Evolutionary conservation across 2,329 filamentous ascomycete species (phyloP).

Genomic region (Lithohypha guttulata): DNA sequence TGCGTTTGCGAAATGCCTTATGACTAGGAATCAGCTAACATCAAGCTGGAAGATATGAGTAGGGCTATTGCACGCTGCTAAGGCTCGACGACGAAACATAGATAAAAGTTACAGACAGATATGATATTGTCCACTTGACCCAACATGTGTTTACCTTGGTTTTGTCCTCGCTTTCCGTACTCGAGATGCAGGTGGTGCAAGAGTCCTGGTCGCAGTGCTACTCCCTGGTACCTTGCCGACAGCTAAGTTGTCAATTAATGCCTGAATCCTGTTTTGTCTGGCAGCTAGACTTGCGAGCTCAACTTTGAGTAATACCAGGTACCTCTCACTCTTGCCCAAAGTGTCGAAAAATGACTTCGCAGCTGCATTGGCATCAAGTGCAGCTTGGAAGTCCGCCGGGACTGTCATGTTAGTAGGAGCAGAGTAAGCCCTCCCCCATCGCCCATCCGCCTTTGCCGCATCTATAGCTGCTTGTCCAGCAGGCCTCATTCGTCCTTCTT

Average conservation of each 20-base stretch:
- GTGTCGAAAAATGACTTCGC: conserved; percentile 34
- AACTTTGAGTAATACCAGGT: conserved; percentile 37
- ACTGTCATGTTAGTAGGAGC: conserved; percentile 38
- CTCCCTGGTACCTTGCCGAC: conserved; percentile 16
- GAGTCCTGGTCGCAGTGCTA: no score
- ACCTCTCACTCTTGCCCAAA: conserved; percentile 38
- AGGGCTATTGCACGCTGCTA: no score
- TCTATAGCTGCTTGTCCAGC: conserved; percentile 43
- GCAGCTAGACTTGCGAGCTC: conserved; percentile 30
- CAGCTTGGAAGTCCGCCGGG: conserved; percentile 40
- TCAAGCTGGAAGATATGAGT: no score
- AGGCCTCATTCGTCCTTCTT: conserved; percentile 39
- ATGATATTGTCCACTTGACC: no score
- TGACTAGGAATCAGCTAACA: no score
- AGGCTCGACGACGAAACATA: no score
- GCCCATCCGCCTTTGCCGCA: conserved; percentile 45
- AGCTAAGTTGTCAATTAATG: conserved; percentile 33
- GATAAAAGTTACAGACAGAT: no score
- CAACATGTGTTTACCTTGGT: no score
- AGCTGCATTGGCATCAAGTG: conserved; percentile 29
- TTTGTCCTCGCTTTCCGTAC: no score
- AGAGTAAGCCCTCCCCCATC: conserved; percentile 49
- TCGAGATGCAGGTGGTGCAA: no score
- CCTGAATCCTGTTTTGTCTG: conserved; percentile 31
- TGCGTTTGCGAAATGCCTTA: no score